Evolutionary conservation across 257 asterid genomes (phyloP).

Genomic region (Lantana camara): DNA sequence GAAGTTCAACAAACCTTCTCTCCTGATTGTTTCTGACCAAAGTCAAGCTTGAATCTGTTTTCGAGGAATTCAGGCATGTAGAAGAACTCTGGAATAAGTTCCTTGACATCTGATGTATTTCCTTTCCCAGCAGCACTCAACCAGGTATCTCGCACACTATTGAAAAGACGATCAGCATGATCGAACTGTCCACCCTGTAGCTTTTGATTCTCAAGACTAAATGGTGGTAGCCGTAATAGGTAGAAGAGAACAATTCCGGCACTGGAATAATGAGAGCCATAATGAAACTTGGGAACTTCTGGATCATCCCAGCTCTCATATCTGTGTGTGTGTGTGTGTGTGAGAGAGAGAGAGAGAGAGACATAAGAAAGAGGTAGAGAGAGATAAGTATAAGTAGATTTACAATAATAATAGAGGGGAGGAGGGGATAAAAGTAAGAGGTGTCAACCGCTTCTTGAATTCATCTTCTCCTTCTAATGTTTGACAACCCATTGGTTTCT

Average conservation of each 20-base stretch:
- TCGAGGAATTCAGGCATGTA: conserved; percentile 94
- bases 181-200: conserved; percentile 99
- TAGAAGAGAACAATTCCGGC: conserved; percentile 99
- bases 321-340: conserved; percentile 40
- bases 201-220: conserved; percentile 86
- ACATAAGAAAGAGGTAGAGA: background rate
- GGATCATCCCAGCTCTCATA: conserved; percentile 99
- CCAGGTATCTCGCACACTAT: conserved; percentile 93
- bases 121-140: conserved; percentile 97
- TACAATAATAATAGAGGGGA: conserved; percentile 5
- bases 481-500: conserved; percentile 98
- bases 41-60: conserved; percentile 83
- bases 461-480: conserved; percentile 96
- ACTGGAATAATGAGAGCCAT: conserved; percentile 98
- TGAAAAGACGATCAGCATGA: conserved; percentile 99
- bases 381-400: conserved; percentile 19
- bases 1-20: conserved; percentile 72
- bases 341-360: conserved; percentile 9
- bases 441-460: conserved; percentile 80
- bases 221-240: conserved; percentile 95
- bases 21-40: conserved; percentile 99
- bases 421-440: conserved; percentile 15
- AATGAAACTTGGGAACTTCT: conserved; percentile 97
- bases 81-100: conserved; percentile 95
- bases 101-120: conserved; percentile 98